These are phyloP conservation scores for Dicorynia guianensis DNA, from an alignment of 306 rosid genomes.

Conservation along the genomic window DNA sequence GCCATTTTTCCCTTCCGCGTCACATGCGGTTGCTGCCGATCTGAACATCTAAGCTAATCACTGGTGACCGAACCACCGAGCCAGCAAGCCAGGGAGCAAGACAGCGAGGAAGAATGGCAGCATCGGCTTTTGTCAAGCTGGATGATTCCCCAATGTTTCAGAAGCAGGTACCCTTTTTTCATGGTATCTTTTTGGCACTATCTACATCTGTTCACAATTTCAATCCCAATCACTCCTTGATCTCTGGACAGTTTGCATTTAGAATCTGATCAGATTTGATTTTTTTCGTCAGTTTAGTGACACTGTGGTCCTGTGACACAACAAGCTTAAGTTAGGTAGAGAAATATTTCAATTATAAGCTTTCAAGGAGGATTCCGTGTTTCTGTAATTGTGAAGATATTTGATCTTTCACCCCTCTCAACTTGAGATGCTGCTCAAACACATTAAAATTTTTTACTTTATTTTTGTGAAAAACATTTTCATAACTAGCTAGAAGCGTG, in stretches of 20 bases:
- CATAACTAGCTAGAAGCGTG: background rate
- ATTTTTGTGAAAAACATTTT: constrained; percentile 30
- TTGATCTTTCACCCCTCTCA: background rate
- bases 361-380: background rate
- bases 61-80: background rate
- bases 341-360: background rate
- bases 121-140: constrained; percentile 81
- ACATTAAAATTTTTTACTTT: background rate
- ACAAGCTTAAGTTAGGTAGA: background rate
- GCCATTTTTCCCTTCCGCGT: too few relatives aligned
- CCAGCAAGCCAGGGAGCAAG: background rate
- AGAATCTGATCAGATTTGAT: background rate
- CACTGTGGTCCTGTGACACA: background rate
- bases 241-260: background rate
- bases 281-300: background rate
- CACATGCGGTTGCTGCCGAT: constrained; percentile 11
- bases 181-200: background rate
- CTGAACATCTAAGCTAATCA: constrained; percentile 30
- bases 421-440: constrained; percentile 4
- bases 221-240: background rate
- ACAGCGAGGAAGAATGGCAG: constrained; percentile 53
- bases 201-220: constrained; percentile 19
- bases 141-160: constrained; percentile 99
- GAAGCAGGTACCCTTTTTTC: constrained; percentile 67
- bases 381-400: background rate